These are phyloP conservation scores for Senna siamea DNA, from an alignment of 306 rosid genomes.

Conservation along the genomic window DNA sequence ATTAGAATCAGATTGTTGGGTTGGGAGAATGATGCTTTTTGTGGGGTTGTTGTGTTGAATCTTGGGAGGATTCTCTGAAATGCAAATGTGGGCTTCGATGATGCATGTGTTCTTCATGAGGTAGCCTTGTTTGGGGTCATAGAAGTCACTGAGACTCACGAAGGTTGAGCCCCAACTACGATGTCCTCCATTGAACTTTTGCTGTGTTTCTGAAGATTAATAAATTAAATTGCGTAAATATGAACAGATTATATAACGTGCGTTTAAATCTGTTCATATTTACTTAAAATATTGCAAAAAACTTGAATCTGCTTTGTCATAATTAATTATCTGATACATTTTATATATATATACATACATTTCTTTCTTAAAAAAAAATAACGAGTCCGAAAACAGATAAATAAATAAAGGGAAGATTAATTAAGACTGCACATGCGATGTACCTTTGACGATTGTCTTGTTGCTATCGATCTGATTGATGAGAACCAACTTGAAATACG, in stretches of 20 bases:
- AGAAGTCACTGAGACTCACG: slow-evolving; percentile 68
- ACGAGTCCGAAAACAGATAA: no score
- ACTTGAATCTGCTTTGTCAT: no score
- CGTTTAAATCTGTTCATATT: no score
- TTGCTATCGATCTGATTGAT: slow-evolving; percentile 36
- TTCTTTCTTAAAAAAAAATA: no score
- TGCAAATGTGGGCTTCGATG: slow-evolving; percentile 80
- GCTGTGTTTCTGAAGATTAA: slow-evolving; percentile 65
- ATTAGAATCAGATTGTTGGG: no score
- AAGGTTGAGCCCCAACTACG: slow-evolving; percentile 89
- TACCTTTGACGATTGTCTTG: slow-evolving; percentile 41
- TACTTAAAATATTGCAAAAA: no score
- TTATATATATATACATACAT: no score
- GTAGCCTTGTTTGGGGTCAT: slow-evolving; percentile 68
- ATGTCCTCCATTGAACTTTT: slow-evolving; percentile 83
- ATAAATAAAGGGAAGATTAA: no score
- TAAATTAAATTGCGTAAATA: no score
- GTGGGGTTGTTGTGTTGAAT: not conserved
- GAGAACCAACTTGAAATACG: slow-evolving; percentile 41
- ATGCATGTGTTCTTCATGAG: slow-evolving; percentile 71
- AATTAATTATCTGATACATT: no score
- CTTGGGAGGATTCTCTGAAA: slow-evolving; percentile 34
- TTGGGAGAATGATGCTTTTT: not conserved
- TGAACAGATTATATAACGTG: no score
- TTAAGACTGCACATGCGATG: no score